Conservation (phyloP, 768 basidiomycete genomes). For the Pseudohyphozyma bogoriensis region DNA sequence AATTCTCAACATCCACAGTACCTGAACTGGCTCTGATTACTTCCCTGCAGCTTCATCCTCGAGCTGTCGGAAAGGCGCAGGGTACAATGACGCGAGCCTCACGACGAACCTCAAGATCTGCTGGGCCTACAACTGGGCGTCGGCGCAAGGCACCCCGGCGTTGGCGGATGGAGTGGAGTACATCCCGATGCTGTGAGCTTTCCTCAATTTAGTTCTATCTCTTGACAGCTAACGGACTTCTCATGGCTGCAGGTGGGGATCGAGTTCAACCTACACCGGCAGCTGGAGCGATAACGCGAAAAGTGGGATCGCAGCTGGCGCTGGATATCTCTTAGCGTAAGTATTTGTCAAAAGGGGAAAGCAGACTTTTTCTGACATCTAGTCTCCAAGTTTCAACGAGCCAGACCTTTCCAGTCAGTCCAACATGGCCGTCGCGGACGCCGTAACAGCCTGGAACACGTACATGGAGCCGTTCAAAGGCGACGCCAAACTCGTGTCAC, state of each 20-base stretch:
- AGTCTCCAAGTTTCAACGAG: slow-evolving; percentile 7
- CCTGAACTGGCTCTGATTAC: too few relatives aligned
- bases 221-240: too few relatives aligned
- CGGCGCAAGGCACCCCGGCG: background rate
- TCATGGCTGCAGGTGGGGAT: background rate
- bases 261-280: background rate
- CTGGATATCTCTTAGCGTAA: slow-evolving; percentile 7
- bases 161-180: slow-evolving; percentile 4
- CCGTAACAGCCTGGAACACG: slow-evolving; percentile 13
- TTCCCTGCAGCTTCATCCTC: background rate
- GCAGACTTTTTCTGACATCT: background rate
- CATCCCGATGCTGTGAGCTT: slow-evolving; percentile 17
- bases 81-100: background rate
- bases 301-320: slow-evolving; percentile 5
- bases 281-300: slow-evolving; percentile 12
- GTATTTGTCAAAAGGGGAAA: background rate
- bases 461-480: slow-evolving; percentile 15
- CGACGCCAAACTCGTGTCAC: slow-evolving; percentile 20
- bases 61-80: slow-evolving; percentile 4
- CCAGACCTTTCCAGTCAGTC: slow-evolving; percentile 16
- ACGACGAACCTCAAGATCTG: background rate
- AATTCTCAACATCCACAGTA: too few relatives aligned
- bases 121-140: slow-evolving; percentile 17
- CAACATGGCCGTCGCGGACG: slow-evolving; percentile 8
- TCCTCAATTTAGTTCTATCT: background rate